Evolutionary conservation across 352 stramenopile genomes (phyloP).

Genomic region (Phytopythium sindhum): DNA sequence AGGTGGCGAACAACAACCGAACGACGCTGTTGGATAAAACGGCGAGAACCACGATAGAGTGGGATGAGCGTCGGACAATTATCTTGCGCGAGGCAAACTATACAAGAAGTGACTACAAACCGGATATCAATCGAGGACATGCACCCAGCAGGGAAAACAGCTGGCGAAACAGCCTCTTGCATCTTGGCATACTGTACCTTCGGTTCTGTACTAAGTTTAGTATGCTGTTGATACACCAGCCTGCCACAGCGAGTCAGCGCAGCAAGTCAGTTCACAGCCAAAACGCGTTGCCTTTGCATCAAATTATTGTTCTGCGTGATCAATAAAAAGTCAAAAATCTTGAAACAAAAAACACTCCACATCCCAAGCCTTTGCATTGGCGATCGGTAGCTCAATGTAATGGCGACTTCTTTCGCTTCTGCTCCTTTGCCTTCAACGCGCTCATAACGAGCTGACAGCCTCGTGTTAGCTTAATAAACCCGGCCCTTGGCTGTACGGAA

Average conservation of each 20-base stretch:
- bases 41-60: not conserved
- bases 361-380: not conserved
- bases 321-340: not conserved
- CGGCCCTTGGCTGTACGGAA: too few relatives aligned
- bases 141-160: constrained; percentile 1
- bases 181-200: too few relatives aligned
- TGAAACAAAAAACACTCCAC: not conserved
- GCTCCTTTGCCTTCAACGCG: too few relatives aligned
- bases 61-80: not conserved
- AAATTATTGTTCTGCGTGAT: not conserved
- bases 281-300: not conserved
- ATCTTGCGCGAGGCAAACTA: not conserved
- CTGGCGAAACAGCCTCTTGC: not conserved
- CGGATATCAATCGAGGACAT: not conserved
- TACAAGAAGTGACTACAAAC: not conserved
- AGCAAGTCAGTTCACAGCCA: not conserved
- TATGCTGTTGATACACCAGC: not conserved
- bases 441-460: too few relatives aligned
- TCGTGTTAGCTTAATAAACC: too few relatives aligned
- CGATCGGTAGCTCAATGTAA: not conserved
- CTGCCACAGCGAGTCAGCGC: not conserved
- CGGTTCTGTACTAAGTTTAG: not conserved
- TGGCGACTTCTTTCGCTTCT: too few relatives aligned
- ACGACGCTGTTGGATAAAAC: not conserved
- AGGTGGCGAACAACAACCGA: not conserved